phyloP scores from a whole-genome alignment of 306 rosid species.

The Rubus parviflorus region DNA sequence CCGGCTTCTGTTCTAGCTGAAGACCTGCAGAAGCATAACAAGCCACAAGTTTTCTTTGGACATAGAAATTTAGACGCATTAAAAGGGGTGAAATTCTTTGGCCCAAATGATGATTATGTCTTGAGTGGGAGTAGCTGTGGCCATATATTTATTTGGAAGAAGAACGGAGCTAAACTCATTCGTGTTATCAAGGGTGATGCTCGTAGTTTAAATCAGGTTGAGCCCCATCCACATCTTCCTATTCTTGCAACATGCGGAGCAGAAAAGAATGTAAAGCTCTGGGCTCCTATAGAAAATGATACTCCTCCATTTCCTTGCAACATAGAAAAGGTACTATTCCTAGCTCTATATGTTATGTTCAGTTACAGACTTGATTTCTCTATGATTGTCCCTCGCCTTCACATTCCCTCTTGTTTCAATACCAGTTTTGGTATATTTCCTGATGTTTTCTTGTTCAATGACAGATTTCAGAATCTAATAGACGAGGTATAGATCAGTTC shows the following conservation, averaged over 20 bases:
- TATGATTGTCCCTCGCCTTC: no score
- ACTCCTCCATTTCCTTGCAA: no score
- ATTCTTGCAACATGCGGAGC: slow-evolving; percentile 54
- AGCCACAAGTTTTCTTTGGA: slow-evolving; percentile 45
- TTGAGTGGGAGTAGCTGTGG: slow-evolving; percentile 65
- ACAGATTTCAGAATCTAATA: no score
- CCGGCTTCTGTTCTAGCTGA: slow-evolving; percentile 38
- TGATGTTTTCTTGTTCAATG: no score
- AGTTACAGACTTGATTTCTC: no score
- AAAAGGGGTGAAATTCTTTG: slow-evolving; percentile 59
- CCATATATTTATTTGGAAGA: slow-evolving; percentile 32
- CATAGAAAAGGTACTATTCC: no score
- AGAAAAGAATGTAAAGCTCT: slow-evolving; percentile 50
- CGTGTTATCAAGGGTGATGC: slow-evolving; percentile 34
- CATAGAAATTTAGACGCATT: slow-evolving; percentile 57
- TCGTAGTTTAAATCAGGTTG: slow-evolving; percentile 48
- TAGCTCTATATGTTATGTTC: no score
- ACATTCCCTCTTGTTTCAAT: no score
- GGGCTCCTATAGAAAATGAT: slow-evolving; percentile 35
- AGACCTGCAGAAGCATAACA: slow-evolving; percentile 31
- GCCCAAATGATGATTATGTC: slow-evolving; percentile 56
- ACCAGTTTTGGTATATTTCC: no score
- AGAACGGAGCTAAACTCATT: slow-evolving; percentile 33
- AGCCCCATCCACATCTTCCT: slow-evolving; percentile 51
- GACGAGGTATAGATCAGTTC: no score